A percentile compares a stretch with the other conserved stretches of the same genome.
Evolutionary conservation across 2,329 filamentous ascomycete genomes (phyloP).

Genomic region (Triangularia setosa): DNA sequence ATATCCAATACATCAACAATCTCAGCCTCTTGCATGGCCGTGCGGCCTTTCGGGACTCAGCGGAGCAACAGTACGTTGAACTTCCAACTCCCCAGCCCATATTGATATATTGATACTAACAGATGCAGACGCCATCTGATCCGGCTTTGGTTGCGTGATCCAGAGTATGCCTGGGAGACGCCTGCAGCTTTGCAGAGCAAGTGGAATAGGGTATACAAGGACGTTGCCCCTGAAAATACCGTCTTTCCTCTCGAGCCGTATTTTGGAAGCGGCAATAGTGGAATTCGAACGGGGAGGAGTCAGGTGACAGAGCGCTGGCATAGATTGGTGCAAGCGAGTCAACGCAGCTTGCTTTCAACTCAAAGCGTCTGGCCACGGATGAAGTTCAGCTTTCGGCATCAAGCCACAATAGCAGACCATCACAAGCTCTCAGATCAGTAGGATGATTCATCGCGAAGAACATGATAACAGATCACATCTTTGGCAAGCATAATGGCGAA

Average conservation of each 20-base stretch:
- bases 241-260: slow-evolving; percentile 56
- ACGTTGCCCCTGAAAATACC: slow-evolving; percentile 46
- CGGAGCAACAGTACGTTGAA: slow-evolving; percentile 40
- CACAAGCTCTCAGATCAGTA: neutral
- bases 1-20: slow-evolving; percentile 55
- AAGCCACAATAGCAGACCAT: slow-evolving; percentile 13
- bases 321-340: neutral
- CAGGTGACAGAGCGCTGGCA: neutral
- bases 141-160: slow-evolving; percentile 48
- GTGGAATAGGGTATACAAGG: slow-evolving; percentile 53
- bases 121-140: slow-evolving; percentile 43
- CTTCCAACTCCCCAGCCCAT: slow-evolving; percentile 32
- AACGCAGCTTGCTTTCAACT: neutral
- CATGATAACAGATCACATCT: slow-evolving; percentile 6
- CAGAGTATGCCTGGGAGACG: slow-evolving; percentile 46
- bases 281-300: neutral
- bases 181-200: slow-evolving; percentile 40
- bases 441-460: neutral
- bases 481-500: slow-evolving; percentile 10
- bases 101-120: slow-evolving; percentile 32
- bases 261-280: slow-evolving; percentile 36
- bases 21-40: slow-evolving; percentile 51
- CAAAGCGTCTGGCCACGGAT: neutral
- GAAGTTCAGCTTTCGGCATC: neutral
- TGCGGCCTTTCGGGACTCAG: slow-evolving; percentile 44